Evolutionary conservation across 148 eudicot genomes (phyloP).

Genomic region (Chenopodium album): DNA sequence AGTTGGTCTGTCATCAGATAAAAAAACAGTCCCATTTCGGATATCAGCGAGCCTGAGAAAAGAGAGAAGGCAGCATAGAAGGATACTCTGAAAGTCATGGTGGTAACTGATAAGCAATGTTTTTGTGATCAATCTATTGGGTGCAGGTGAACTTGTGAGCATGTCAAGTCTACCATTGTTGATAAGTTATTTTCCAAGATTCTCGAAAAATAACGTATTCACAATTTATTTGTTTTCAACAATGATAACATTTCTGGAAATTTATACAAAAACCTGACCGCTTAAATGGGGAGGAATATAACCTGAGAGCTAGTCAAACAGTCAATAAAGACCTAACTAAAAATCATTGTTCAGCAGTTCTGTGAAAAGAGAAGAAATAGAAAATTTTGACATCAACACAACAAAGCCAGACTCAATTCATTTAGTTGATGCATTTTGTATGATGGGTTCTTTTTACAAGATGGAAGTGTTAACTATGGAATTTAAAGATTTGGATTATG

Average conservation of each 20-base stretch:
- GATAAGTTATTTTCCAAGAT: too few relatives aligned
- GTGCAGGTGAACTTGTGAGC: too few relatives aligned
- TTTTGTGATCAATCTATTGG: background rate
- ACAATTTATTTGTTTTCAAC: background rate
- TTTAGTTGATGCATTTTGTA: background rate
- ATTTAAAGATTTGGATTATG: conserved; percentile 55
- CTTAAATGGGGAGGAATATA: background rate
- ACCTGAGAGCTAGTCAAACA: background rate
- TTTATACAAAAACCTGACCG: background rate
- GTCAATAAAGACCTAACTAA: background rate
- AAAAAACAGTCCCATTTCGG: background rate
- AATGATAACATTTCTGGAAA: background rate
- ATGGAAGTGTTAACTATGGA: background rate
- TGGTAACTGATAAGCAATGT: background rate
- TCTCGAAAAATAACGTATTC: too few relatives aligned
- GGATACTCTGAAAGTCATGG: background rate
- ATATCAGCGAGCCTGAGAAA: background rate
- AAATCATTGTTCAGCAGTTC: background rate
- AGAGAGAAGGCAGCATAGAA: too few relatives aligned
- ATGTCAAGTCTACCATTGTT: too few relatives aligned
- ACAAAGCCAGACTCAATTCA: background rate
- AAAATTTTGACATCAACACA: background rate
- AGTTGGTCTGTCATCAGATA: background rate
- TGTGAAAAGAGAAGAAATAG: background rate
- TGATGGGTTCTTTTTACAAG: background rate